Evolutionary conservation across 345 rosid species (phyloP), one percentile per base, ranked within the genome.

Genomic region (Pugionium dolabratum): DNA sequence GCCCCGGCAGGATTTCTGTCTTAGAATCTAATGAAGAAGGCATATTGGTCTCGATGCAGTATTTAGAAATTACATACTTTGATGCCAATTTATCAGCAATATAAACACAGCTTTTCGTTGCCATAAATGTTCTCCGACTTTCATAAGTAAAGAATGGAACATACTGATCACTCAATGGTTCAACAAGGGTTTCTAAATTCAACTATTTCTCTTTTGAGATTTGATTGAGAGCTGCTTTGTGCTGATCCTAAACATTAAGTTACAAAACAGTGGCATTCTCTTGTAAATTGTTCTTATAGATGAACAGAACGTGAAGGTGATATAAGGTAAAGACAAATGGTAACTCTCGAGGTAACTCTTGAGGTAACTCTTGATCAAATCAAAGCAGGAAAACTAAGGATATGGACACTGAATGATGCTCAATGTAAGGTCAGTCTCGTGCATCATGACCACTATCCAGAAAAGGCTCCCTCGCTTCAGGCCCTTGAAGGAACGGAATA

Each of bases 401-500:
- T 53, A 60, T 32, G 67, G 44, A 37, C 57, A 60, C 7, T 67
- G 39, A 40, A 36, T 54, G 72, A 73, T 26, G 60, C 54, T 45
- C 10, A 59, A 45, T 52, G 36, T 32, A 34, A 49, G 39, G 62
- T 9, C 47, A 66, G 62, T 51, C 18, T 43, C 62, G 52, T 44
- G 72, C 62, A 51, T 53, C 54, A 29, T 57, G 42, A 65, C 51
- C 71, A 50, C 71, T 58, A 33, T 58, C 66, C 55, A 30, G 61
- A 51, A 58, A 72, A 67, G 54, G 77, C 41, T 69, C 28, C 61
- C 66, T 68, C 79, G 66, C 45, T 74, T 69, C 72, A 71, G 75
- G 83, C 67, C 76, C 75, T 80, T n/a, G 86, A 67, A 65, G 86
- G 92, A 27, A 79, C 11, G 1, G 90, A 80, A 5, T 84, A 68